These are phyloP conservation scores for Paramecium sonneborni DNA, from an alignment of 73 alveolate species.

Conservation along the genomic window DNA sequence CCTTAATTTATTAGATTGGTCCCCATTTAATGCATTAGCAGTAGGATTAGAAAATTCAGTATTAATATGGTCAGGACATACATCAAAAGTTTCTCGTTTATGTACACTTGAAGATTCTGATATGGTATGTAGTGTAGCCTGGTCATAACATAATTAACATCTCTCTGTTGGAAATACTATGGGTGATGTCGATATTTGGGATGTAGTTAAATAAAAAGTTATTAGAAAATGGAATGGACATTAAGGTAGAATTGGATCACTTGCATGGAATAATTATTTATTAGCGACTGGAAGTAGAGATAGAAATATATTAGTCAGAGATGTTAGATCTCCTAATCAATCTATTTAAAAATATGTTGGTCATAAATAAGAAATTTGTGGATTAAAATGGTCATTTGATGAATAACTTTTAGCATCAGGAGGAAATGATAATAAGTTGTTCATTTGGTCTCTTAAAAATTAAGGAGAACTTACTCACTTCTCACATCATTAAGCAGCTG, in stretches of 20 bases:
- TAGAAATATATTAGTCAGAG: constrained; percentile 89
- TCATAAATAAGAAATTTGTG: constrained; percentile 81
- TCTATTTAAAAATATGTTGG: constrained; percentile 71
- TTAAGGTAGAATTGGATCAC: constrained; percentile 89
- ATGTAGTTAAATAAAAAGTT: constrained; percentile 70
- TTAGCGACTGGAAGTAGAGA: constrained; percentile 95
- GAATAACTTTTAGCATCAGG: constrained; percentile 67
- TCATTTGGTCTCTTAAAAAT: constrained; percentile 60
- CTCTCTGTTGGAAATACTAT: constrained; percentile 81
- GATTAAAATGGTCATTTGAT: constrained; percentile 68
- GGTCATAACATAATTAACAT: constrained; percentile 73
- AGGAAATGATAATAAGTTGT: constrained; percentile 66
- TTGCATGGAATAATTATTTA: constrained; percentile 87
- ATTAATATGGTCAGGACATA: constrained; percentile 78
- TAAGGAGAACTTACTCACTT: constrained; percentile 60
- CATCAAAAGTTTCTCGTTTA: constrained; percentile 40
- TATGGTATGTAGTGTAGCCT: constrained; percentile 81
- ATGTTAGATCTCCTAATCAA: constrained; percentile 80
- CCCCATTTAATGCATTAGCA: constrained; percentile 80
- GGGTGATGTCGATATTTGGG: constrained; percentile 81
- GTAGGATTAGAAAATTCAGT: constrained; percentile 86
- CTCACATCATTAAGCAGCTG: constrained; percentile 91
- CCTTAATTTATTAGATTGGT: constrained; percentile 86
- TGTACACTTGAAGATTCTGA: constrained; percentile 68
- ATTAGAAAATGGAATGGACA: constrained; percentile 82